Percentiles rank a stretch among this genome's conserved stretches.
Evolutionary conservation across 129 eudicot genomes (phyloP).

Genomic region (Centrapalus pauciflorus): DNA sequence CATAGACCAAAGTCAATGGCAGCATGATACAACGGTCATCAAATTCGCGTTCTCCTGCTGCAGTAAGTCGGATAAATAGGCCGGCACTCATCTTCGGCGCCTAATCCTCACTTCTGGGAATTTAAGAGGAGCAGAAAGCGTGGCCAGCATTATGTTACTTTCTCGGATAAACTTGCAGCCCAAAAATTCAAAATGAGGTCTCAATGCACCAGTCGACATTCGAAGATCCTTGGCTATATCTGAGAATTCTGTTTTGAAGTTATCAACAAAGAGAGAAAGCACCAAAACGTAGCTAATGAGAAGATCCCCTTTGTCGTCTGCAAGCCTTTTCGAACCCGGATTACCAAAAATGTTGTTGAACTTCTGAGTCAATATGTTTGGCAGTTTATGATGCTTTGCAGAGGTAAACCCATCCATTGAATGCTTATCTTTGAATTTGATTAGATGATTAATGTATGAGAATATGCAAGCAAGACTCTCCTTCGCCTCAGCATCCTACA

Average conservation of each 20-base stretch:
- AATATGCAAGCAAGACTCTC: conserved; percentile 55
- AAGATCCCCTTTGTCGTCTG: conserved; percentile 52
- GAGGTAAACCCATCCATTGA: conserved; percentile 49
- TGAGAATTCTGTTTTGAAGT: conserved; percentile 52
- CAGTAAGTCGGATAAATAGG: too few species aligned
- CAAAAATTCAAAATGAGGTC: conserved; percentile 42
- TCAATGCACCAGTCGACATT: conserved; percentile 29
- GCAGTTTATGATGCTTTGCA: conserved; percentile 56
- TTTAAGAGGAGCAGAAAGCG: conserved; percentile 63
- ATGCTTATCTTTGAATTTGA: conserved; percentile 65
- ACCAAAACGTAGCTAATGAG: conserved; percentile 68
- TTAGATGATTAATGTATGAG: conserved; percentile 73
- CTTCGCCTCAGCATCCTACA: conserved; percentile 55
- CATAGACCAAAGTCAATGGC: too few species aligned
- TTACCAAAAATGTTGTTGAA: conserved; percentile 51
- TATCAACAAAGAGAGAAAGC: conserved; percentile 65
- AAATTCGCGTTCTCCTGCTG: too few species aligned
- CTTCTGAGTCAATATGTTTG: conserved; percentile 52
- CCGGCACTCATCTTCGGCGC: conserved; percentile 49
- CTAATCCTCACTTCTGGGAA: conserved; percentile 43
- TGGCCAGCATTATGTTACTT: conserved; percentile 33
- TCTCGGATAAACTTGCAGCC: conserved; percentile 62
- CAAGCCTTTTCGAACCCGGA: conserved; percentile 39
- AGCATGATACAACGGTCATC: too few species aligned
- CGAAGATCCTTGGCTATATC: conserved; percentile 85